These are phyloP conservation scores for Trypanosoma boissoni DNA, from an alignment of 208 protist species.

Conservation along the genomic window DNA sequence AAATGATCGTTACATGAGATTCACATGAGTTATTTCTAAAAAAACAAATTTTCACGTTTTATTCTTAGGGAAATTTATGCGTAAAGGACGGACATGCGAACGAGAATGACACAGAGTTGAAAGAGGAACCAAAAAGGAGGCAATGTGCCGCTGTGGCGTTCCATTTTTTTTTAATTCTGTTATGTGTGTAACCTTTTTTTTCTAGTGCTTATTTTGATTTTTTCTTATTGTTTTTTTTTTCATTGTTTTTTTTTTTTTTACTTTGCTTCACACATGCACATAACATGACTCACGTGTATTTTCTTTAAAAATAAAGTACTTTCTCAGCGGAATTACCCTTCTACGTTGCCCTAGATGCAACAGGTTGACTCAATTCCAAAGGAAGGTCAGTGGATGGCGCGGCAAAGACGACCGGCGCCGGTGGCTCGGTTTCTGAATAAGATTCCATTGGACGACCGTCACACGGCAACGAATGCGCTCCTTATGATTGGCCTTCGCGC, in stretches of 20 bases:
- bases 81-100: too few species aligned
- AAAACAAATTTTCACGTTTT: too few species aligned
- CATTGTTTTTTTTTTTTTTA: conserved; percentile 5
- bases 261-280: neutral
- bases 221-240: neutral
- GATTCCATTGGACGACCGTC: conserved; percentile 26
- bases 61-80: too few species aligned
- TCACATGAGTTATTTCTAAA: neutral
- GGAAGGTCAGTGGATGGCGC: neutral
- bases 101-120: too few species aligned
- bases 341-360: too few species aligned
- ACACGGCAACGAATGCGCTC: conserved; percentile 21
- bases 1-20: neutral
- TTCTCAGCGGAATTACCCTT: too few species aligned
- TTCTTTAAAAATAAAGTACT: too few species aligned
- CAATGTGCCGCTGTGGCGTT: neutral
- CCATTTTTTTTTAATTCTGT: neutral
- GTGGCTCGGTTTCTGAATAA: conserved; percentile 29
- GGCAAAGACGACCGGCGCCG: conserved; percentile 17
- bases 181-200: neutral
- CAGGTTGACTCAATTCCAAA: neutral
- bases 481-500: conserved; percentile 20
- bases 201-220: neutral
- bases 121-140: too few species aligned
- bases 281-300: too few species aligned